phyloP scores from a whole-genome alignment of 805 yeast species.

The Pichia phayaonensis region DNA sequence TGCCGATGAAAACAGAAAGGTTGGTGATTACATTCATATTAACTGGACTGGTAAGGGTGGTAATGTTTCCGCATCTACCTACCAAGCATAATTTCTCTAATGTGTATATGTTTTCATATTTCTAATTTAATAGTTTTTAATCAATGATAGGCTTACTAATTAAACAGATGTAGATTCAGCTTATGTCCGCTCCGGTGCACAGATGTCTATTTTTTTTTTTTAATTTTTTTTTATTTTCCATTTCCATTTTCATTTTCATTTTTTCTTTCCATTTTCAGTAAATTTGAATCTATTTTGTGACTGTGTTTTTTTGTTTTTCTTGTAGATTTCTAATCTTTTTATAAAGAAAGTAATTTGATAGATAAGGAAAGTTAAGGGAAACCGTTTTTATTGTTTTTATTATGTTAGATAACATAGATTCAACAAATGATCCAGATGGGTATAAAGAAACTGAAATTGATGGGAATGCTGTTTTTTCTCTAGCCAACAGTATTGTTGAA shows the following conservation, averaged over 20 bases:
- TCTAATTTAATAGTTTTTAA: background rate
- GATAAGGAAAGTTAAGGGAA: background rate
- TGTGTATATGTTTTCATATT: background rate
- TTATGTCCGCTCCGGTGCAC: background rate
- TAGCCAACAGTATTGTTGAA: slow-evolving; percentile 7
- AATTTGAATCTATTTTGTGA: slow-evolving; percentile 9
- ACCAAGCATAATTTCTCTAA: slow-evolving; percentile 57
- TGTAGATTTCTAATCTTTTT: background rate
- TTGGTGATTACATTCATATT: slow-evolving; percentile 78
- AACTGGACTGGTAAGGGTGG: slow-evolving; percentile 99
- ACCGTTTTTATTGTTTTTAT: background rate
- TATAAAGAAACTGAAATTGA: background rate
- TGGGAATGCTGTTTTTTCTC: background rate
- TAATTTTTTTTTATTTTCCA: background rate
- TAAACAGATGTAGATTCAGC: no score
- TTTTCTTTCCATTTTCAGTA: background rate
- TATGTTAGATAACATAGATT: background rate
- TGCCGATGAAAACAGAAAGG: slow-evolving; percentile 72
- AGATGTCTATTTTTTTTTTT: background rate
- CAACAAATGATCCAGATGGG: background rate
- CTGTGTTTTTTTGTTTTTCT: slow-evolving; percentile 15
- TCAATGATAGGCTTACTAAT: background rate
- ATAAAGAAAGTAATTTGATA: background rate
- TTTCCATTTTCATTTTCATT: background rate
- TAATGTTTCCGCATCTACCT: slow-evolving; percentile 90